Conservation (phyloP, 345 rosid species). For the Rhodamnia rubescens region DNA sequence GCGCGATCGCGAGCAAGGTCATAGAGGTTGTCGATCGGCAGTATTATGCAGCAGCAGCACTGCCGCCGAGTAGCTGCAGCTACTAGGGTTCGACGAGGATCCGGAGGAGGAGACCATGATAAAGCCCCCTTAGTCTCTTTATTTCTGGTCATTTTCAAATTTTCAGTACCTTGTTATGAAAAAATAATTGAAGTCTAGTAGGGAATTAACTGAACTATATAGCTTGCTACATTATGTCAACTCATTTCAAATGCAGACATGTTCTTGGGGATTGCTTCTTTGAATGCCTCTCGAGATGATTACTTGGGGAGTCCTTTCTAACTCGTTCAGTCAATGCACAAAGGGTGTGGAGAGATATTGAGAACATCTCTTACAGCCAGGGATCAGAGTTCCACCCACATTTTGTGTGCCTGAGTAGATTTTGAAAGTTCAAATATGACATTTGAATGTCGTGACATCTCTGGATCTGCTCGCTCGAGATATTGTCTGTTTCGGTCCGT, state of each 20-base stretch:
- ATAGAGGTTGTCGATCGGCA: constrained; percentile 55
- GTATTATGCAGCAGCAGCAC: constrained; percentile 21
- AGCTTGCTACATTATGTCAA: background rate
- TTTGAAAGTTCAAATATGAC: background rate
- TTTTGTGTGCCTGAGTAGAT: background rate
- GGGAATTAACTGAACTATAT: background rate
- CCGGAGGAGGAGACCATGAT: background rate
- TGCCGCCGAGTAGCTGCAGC: background rate
- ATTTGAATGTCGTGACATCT: background rate
- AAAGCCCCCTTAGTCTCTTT: background rate
- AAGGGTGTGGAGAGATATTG: background rate
- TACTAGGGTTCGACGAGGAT: background rate
- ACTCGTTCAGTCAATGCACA: background rate
- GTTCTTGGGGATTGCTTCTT: background rate
- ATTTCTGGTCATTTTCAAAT: background rate
- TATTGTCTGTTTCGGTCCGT: rapidly evolving
- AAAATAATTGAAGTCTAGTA: background rate
- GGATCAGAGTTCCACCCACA: background rate
- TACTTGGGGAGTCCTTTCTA: background rate
- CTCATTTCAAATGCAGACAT: background rate
- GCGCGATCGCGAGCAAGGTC: constrained; percentile 57
- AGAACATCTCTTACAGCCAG: background rate
- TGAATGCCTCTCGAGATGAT: background rate
- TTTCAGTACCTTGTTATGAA: background rate
- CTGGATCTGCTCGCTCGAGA: background rate